Evolutionary conservation across 257 asterid species (phyloP), one percentile per base, ranked within the genome.

Genomic region (Solanum appendiculatum): DNA sequence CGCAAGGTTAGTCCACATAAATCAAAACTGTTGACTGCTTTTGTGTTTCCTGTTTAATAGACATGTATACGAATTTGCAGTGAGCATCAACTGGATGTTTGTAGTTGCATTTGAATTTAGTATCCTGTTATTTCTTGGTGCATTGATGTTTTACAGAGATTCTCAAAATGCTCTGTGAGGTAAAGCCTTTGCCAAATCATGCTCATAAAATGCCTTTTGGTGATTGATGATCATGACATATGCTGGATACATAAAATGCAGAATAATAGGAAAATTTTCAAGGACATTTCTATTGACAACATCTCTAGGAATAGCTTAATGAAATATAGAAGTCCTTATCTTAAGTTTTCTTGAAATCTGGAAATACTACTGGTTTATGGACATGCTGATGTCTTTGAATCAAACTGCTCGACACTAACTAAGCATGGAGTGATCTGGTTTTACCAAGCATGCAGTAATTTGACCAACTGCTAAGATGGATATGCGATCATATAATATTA

Each of bases 1-100:
- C 91, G 93, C 27, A 89, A 88, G 93, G 91, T 91, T 78, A 27
- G 88, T 42, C 9, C 10, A 39, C 36, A 9, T n/a, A 14, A 27
- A 29, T 54, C 51, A 29, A 33, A 69, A 51, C 23, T 1, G 2
- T 78, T 9, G 54, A 2, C 36, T 44, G 64, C 2, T 4, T 29
- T 39, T 40, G 84, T 4, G 6, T 42, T 23, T n/a, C 0, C 9
- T 78, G 31, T 40, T 64, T 9, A 1, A 25, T 64, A 25, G 72
- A 2, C 1, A 64, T 64, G 7, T 29, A 29, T 21, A 21, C 7
- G 3, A 27, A 58, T 20, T 66, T 66, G 74, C 31, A 29, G 74
- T 7, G 75, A 31, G 39, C 75, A 27, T 68, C 40, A 14, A 64
- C 4, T 5, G 25, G 72, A 64, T 64, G 72, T 14, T 29, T 31